Conservation (phyloP, 2,329 filamentous ascomycete genomes). For the Fusarium haematococcum region DNA sequence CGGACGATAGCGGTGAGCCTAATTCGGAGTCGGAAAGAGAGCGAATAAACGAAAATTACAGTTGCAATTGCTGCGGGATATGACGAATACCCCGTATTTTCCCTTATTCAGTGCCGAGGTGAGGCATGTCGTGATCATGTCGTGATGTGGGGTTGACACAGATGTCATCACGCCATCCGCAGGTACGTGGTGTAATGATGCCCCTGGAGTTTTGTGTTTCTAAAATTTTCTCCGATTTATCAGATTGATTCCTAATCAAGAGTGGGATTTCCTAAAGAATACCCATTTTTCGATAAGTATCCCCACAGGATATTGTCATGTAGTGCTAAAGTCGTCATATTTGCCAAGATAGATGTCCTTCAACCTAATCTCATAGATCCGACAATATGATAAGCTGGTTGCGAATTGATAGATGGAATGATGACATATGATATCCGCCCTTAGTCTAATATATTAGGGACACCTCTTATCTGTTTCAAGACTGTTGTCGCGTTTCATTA, state of each 20-base stretch:
- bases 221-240: background rate
- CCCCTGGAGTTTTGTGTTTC: background rate
- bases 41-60: background rate
- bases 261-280: background rate
- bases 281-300: background rate
- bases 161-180: background rate
- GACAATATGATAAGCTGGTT: background rate
- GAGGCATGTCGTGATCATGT: conserved; percentile 6
- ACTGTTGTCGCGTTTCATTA: too few relatives aligned
- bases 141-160: conserved; percentile 2
- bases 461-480: background rate
- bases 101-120: background rate
- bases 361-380: background rate
- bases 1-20: background rate
- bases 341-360: background rate
- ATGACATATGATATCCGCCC: background rate
- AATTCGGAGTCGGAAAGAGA: background rate
- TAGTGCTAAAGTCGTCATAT: background rate
- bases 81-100: background rate
- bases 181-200: conserved; percentile 1
- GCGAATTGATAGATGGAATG: background rate
- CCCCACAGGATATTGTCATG: background rate
- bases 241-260: background rate
- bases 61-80: background rate
- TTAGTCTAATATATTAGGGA: background rate